Base-by-base conservation (phyloP, 202 grass and related monocot genomes). In the Dendrocalamus latiflorus region DNA sequence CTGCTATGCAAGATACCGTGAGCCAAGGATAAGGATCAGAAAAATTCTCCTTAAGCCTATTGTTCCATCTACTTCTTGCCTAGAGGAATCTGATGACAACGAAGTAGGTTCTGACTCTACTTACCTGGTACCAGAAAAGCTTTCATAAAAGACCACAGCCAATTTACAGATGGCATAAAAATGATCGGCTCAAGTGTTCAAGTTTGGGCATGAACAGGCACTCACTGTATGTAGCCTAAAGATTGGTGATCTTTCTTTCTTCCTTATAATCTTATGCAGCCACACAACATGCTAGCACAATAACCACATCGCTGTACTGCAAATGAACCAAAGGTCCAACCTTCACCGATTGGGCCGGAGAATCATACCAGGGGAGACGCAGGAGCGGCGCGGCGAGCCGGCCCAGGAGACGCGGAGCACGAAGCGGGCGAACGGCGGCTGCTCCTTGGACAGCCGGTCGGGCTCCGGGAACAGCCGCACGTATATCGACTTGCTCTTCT, bases 311-410 rank as follows among this genome's bases (percentile, higher is more conserved):
- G n/a, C n/a, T n/a, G n/a, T n/a, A n/a, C n/a, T n/a, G n/a, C n/a
- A n/a, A n/a, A n/a, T n/a, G n/a, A n/a, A n/a, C n/a, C n/a, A n/a
- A n/a, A n/a, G n/a, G n/a, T n/a, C n/a, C n/a, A n/a, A n/a, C n/a
- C n/a, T n/a, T n/a, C n/a, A n/a, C n/a, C n/a, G n/a, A n/a, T n/a
- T n/a, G n/a, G n/a, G n/a, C n/a, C n/a, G n/a, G n/a, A 76, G 73
- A 79, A 21, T 34, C 6, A 42, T 93, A 97, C 95, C 93, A 30
- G 28, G 28, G n/a, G n/a, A n/a, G n/a, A n/a, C n/a, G n/a, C n/a
- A n/a, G n/a, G n/a, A n/a, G n/a, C n/a, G n/a, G n/a, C n/a, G n/a
- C n/a, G n/a, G n/a, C n/a, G n/a, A n/a, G n/a, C n/a, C n/a, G n/a
- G n/a, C n/a, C n/a, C n/a, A n/a, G 2, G 28, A 30, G 28, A 30